A percentile compares a stretch with the other conserved stretches of the same genome.
Evolutionary conservation across 2,329 filamentous ascomycete species (phyloP).

Genomic region (Pseudogymnoascus destructans): DNA sequence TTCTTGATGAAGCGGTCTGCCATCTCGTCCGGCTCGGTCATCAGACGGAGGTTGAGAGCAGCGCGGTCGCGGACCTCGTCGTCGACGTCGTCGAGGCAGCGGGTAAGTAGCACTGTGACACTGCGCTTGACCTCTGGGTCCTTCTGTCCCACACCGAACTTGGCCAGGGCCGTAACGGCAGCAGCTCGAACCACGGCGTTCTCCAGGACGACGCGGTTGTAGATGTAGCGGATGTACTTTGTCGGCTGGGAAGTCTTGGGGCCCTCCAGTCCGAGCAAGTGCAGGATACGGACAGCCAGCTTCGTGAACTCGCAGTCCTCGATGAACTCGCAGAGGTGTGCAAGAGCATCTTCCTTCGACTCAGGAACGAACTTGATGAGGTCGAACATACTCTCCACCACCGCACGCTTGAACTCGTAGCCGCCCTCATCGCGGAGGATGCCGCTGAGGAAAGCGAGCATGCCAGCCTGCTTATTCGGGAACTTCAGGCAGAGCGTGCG

Average conservation of each 20-base stretch:
- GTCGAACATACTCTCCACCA: constrained; percentile 99
- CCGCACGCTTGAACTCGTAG: constrained; percentile 94
- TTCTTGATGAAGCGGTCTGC: constrained; percentile 87
- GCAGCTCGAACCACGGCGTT: constrained; percentile 93
- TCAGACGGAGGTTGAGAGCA: constrained; percentile 79
- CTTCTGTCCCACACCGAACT: constrained; percentile 94
- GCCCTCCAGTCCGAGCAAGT: constrained; percentile 86
- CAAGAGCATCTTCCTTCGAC: constrained; percentile 65
- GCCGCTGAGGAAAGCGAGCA: constrained; percentile 95
- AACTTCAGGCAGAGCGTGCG: constrained; percentile 95
- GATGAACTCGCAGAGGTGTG: constrained; percentile 96
- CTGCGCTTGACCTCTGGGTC: constrained; percentile 95
- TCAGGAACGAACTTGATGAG: constrained; percentile 98
- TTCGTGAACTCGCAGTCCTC: constrained; percentile 99
- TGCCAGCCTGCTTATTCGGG: constrained; percentile 92
- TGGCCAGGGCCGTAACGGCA: constrained; percentile 87
- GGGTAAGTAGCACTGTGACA: constrained; percentile 79
- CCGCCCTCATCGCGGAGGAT: constrained; percentile 93
- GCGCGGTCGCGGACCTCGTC: constrained; percentile 96
- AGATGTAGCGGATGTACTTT: constrained; percentile 98
- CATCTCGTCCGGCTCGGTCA: constrained; percentile 71
- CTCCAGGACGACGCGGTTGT: constrained; percentile 94
- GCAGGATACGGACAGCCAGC: constrained; percentile 84
- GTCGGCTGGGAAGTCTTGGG: constrained; percentile 92
- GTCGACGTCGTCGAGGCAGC: constrained; percentile 92